Percentiles rank a stretch among this genome's conserved stretches.
Conservation (phyloP, 129 eudicot genomes). For the Flaveria ramosissima region DNA sequence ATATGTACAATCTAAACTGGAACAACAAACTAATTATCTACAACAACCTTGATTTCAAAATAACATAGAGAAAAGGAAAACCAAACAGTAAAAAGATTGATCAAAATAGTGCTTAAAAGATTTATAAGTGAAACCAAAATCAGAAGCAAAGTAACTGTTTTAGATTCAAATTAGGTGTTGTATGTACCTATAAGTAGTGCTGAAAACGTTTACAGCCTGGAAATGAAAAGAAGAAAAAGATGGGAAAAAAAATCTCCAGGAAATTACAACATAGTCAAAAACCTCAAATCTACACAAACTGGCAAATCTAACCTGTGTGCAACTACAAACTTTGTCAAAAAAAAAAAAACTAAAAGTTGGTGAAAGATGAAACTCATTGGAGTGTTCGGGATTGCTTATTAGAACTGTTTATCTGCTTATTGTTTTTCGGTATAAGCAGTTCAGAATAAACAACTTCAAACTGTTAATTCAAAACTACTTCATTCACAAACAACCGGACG, state of each 20-base stretch:
- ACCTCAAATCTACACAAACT: slow-evolving; percentile 2
- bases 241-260: not conserved
- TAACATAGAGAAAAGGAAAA: too few species aligned
- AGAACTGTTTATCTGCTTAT: not conserved
- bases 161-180: not conserved
- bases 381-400: not conserved
- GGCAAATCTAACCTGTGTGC: not conserved
- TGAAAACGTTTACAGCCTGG: slow-evolving; percentile 31
- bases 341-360: not conserved
- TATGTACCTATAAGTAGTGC: slow-evolving; percentile 15
- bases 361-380: not conserved
- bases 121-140: too few species aligned
- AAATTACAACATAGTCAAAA: slow-evolving; percentile 5
- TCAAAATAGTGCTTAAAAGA: too few species aligned
- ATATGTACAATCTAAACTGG: too few species aligned
- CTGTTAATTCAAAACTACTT: not conserved
- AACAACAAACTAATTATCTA: too few species aligned
- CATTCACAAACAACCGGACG: not conserved
- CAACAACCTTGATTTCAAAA: too few species aligned
- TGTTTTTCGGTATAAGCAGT: not conserved
- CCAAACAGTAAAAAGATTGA: too few species aligned
- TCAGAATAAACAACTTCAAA: not conserved
- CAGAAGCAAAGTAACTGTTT: too few species aligned
- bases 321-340: not conserved
- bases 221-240: not conserved